Evolutionary conservation across 495 filamentous ascomycete species (phyloP).

Genomic region (Neurospora cerealis): DNA sequence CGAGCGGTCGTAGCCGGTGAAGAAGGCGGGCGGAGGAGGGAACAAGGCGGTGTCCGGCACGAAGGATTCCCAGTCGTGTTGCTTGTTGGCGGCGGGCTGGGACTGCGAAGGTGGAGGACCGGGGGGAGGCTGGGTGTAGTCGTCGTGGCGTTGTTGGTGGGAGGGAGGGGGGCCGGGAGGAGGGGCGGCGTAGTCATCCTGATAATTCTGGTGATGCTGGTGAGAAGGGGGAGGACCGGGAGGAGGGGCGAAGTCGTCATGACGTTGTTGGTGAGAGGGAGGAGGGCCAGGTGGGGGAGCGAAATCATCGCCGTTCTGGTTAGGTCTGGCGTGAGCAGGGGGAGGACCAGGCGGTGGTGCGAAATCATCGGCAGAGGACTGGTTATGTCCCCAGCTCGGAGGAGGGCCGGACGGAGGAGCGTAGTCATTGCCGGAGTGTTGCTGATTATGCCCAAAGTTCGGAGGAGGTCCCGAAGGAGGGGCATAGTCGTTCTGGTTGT

Average conservation of each 20-base stretch:
- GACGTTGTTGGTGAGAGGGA: constrained; percentile 11
- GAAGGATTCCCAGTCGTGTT: constrained; percentile 71
- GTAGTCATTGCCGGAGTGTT: constrained; percentile 13
- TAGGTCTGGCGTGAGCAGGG: background rate
- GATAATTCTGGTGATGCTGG: background rate
- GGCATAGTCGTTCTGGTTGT: constrained; percentile 1
- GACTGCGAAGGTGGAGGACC: constrained; percentile 41
- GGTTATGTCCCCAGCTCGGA: constrained; percentile 4
- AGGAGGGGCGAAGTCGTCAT: constrained; percentile 2
- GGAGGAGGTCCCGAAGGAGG: constrained; percentile 1
- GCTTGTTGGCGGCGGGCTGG: constrained; percentile 5
- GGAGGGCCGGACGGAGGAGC: constrained; percentile 29
- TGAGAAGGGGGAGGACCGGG: constrained; percentile 9
- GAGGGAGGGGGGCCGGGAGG: constrained; percentile 30
- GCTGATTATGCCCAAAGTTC: constrained; percentile 1
- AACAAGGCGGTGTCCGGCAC: constrained; percentile 73
- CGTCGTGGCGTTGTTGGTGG: constrained; percentile 5
- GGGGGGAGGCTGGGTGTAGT: constrained; percentile 27
- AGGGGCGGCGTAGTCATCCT: constrained; percentile 12
- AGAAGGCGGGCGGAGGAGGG: constrained; percentile 69
- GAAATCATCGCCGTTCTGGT: constrained; percentile 9
- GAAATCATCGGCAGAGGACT: background rate
- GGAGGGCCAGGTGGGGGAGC: constrained; percentile 29
- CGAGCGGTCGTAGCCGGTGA: constrained; percentile 51
- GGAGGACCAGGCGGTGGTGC: background rate